Evolutionary conservation across 176 grass and related monocot species (phyloP), one percentile per base, ranked within the genome.

Genomic region (Saccharum officinarum): DNA sequence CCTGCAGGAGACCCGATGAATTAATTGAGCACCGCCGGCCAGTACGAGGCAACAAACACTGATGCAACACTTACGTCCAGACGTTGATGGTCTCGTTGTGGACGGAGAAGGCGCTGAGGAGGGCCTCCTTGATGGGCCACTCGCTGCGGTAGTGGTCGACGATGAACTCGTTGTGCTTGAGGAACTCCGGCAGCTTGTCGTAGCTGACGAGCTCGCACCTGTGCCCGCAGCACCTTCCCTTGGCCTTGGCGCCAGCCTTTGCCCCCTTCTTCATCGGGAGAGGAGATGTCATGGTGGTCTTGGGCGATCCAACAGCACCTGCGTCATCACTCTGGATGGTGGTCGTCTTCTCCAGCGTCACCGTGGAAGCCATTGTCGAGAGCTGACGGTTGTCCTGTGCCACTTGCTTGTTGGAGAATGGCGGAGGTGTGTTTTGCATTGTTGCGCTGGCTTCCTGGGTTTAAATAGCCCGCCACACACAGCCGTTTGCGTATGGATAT

Each of bases 61-160:
- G 1, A 33, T 3, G 4, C 8, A 37, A 64, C 30, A 18, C 93
- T 82, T 89, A 95, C 86, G 88, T 95, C 91, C 94, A 93, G 37
- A 95, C 70, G 81, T 95, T 95, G 74, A 95, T 62, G 57, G 94
- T 95, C 77, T 95, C 94, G 81, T 95, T 95, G 83, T 95, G 94
- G 49, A 95, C 31, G 4, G 88, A 60, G 74, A 95, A 95, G 54
- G 69, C 78, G 71, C 94, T 95, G 84, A 95, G 85, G 31, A 95
- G 78, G 18, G 84, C 71, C 68, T 93, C 52, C 84, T 89, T 93
- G 74, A 93, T 3, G 0, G 91, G 94, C 94, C 94, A 95, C 86
- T 95, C 91, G 69, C 88, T 93, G 31, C 94, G 88, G 86, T 95
- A 95, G 81, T 95, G 89, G 81, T 80, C 54, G 80, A 87, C 8